Base-by-base conservation (phyloP, 495 filamentous ascomycete genomes). In the Penicillium angulare region DNA sequence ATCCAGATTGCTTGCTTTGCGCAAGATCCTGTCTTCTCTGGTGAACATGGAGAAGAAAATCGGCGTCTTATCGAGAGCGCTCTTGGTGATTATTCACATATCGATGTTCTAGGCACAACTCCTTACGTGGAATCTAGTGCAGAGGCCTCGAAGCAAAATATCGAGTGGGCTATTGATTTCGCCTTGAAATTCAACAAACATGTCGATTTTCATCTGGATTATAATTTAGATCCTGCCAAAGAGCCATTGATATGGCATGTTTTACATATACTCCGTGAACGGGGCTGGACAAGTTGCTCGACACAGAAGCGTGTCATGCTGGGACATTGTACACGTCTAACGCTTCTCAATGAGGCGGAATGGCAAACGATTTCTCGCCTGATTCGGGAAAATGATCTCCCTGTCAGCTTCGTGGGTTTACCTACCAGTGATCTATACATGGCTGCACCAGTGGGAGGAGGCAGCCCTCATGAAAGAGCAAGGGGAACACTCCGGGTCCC, bases 351-450 rank as follows among this genome's bases (percentile, higher is more conserved):
- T 0, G 50, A 73, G 8, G 62, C 64, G 2, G 78, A 83, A 34
- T 86, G 79, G 77, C 47, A 47, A n/a, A 44, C 56, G 15, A 64
- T 87, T 20, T 67, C 69, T 2, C 36, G 62, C 3, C 62, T 66
- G 16, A 82, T 82, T 31, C 53, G 61, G 52, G 48, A 61, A 0
- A 16, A 67, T 21, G 67, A 71, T 21, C 71, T 90, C 3, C 83
- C 85, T 0, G 72, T 90, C 13, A 77, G 78, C 47, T 89, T 90
- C 52, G 77, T 90, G 7, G 86, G 87, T 0, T 65, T 92, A 12
- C 86, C 85, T 5, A 87, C 82, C 0, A 87, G 82, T n/a, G 87
- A 92, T 61, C 50, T 86, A 5, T 89, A 83, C 56, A 89, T 89
- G 83, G 86, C 87, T 71, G 69, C 80, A 15, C 64, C 75, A 18